Evolutionary conservation across 306 rosid genomes (phyloP).

Genomic region (Vigna mungo): DNA sequence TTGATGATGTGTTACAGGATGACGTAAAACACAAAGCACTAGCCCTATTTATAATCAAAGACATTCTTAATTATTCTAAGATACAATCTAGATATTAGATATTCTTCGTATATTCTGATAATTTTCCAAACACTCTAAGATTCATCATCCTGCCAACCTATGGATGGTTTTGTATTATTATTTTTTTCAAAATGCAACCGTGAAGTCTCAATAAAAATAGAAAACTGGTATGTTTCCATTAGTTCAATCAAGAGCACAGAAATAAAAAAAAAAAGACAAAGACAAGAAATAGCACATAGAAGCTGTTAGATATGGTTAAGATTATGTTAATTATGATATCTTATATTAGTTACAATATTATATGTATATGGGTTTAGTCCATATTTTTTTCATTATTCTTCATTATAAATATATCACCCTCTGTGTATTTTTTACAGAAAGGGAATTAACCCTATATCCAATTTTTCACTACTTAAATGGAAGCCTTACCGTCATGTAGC

Average conservation of each 20-base stretch:
- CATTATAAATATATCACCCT: no score
- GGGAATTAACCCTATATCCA: no score
- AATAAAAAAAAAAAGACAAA: conserved; percentile 23
- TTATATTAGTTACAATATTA: no score
- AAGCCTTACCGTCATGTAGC: conserved; percentile 86
- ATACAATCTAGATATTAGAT: not conserved
- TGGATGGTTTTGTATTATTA: not conserved
- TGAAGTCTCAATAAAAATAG: not conserved
- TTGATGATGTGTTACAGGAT: not conserved
- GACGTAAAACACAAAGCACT: not conserved
- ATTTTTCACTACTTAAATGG: not conserved
- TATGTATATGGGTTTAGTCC: no score
- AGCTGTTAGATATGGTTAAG: no score
- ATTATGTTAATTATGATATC: no score
- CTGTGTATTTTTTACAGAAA: no score
- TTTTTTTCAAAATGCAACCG: not conserved
- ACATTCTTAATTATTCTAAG: not conserved
- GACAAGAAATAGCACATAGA: conserved; percentile 21
- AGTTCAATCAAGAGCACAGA: conserved; percentile 15
- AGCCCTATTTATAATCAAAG: not conserved
- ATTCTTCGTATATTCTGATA: not conserved
- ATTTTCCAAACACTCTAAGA: conserved; percentile 10
- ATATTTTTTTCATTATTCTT: no score
- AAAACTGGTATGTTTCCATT: conserved; percentile 11
- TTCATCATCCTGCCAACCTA: conserved; percentile 20